phyloP scores from a whole-genome alignment of 495 filamentous ascomycete species.

The Aspergillus incahuasiensis region DNA sequence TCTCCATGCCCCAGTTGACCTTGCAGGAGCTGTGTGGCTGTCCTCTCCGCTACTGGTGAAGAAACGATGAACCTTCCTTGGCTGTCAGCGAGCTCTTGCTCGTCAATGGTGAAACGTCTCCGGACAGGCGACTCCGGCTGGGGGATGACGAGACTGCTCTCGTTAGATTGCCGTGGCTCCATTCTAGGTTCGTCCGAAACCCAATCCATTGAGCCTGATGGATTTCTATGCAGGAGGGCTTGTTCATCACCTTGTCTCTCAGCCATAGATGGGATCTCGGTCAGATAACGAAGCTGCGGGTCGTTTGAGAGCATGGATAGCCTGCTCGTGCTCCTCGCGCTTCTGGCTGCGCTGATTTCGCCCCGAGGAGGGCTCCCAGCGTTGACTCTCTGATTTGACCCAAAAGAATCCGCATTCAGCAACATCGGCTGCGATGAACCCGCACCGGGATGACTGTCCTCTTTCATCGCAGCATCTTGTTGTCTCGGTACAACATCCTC shows the following conservation, averaged over 20 bases:
- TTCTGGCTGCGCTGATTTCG: not conserved
- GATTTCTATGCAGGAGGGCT: not conserved
- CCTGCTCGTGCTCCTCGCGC: not conserved
- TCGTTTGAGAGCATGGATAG: not conserved
- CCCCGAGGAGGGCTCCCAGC: not conserved
- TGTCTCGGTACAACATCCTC: not conserved
- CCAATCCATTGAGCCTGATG: not conserved
- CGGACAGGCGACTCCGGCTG: not conserved
- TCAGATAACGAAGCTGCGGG: not conserved
- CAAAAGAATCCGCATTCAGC: constrained; percentile 21
- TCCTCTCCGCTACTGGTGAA: not conserved
- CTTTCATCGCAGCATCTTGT: not conserved
- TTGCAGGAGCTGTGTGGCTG: not conserved
- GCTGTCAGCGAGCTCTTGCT: constrained; percentile 3
- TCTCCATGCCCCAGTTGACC: not conserved
- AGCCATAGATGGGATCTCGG: not conserved
- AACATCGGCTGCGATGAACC: constrained; percentile 37
- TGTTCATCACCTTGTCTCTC: not conserved
- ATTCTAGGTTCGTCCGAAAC: not conserved
- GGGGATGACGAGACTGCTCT: not conserved
- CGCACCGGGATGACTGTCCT: constrained; percentile 1
- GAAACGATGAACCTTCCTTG: constrained; percentile 1
- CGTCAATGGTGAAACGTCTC: constrained; percentile 9
- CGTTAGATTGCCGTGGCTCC: not conserved
- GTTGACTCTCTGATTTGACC: not conserved